phyloP scores from a whole-genome alignment of 768 basidiomycete genomes.

The Lactarius akahatsu region DNA sequence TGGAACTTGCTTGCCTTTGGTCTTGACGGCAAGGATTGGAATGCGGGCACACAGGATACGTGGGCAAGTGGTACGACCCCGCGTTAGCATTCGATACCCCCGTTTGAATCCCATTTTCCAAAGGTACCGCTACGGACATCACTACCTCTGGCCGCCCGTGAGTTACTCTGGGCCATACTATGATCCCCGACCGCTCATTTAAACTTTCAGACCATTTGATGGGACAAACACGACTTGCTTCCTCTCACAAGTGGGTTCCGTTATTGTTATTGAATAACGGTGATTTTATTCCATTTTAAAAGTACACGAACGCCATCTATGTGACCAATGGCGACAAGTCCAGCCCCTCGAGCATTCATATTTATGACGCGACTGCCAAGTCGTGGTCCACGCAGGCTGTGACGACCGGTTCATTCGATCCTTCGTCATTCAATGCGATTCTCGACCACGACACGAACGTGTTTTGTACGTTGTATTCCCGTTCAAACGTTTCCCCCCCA shows the following conservation, averaged over 20 bases:
- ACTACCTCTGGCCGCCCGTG: constrained; percentile 78
- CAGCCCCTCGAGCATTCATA: constrained; percentile 69
- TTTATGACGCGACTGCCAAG: constrained; percentile 71
- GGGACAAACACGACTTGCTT: constrained; percentile 66
- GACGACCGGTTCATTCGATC: constrained; percentile 56
- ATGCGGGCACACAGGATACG: constrained; percentile 64
- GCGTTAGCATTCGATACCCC: not conserved
- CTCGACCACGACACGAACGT: constrained; percentile 95
- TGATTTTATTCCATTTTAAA: not conserved
- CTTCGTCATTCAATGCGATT: constrained; percentile 63
- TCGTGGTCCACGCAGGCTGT: constrained; percentile 78
- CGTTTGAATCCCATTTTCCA: not conserved
- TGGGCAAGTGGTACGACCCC: constrained; percentile 57
- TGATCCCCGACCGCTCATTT: not conserved
- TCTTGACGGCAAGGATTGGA: constrained; percentile 80
- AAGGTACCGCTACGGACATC: constrained; percentile 62
- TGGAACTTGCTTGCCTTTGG: constrained; percentile 90
- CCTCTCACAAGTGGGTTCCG: constrained; percentile 55
- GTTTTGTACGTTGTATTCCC: constrained; percentile 56
- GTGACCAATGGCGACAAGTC: constrained; percentile 74
- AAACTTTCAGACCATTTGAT: constrained; percentile 56
- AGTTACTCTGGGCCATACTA: constrained; percentile 34
- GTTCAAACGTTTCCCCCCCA: constrained; percentile 14
- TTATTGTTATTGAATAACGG: not conserved
- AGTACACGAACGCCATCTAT: constrained; percentile 87